Base-by-base conservation (phyloP, 1,284 basidiomycete species). In the Ceratobasidium papillatum region DNA sequence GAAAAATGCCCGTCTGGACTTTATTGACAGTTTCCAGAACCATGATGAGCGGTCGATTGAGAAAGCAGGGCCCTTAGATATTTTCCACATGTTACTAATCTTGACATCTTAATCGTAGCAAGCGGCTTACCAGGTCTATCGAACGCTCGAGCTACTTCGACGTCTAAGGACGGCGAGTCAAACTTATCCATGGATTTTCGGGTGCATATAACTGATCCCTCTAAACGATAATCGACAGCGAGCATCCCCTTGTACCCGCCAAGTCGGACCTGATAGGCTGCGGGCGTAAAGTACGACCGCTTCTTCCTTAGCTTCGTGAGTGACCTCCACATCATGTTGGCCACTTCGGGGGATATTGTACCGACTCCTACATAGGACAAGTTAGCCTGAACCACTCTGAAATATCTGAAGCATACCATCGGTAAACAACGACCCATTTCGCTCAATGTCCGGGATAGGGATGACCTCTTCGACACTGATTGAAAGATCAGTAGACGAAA, bases 81-180 rank as follows among this genome's bases (percentile, higher is more conserved):
- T 32, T 8, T 43, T n/a, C n/a, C 27, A 45, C 7, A 56, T 49
- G 0, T 74, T 74, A 32, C 4, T 32, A 43, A 78, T 80, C 22
- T 75, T 65, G 41, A 75, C 58, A 12, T 78, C 78, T 30, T 79
- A 77, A 63, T 92, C 91, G n/a, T n/a, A 92, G 83, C 77, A 85
- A 90, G 61, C 25, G 76, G 90, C 12, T 81, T 80, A 12, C 86
- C 85, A 0, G 90, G 90, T 72, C 83, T 83, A 77, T 88, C 86
- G 80, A 92, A 92, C 3, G 87, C 86, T 47, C 84, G 81, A 0
- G 90, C 90, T 54, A 93, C 88, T 79, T 92, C 91, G 27, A 92
- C 86, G 52, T 82, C 82, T 5, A 79, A 80, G 0, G 85, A 84
- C 4, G 84, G 83, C 0, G 84, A 84, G n/a, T 86, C 83, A 76